Conservation (phyloP, 768 basidiomycete species). For the Termitomyces bulborhizus region DNA sequence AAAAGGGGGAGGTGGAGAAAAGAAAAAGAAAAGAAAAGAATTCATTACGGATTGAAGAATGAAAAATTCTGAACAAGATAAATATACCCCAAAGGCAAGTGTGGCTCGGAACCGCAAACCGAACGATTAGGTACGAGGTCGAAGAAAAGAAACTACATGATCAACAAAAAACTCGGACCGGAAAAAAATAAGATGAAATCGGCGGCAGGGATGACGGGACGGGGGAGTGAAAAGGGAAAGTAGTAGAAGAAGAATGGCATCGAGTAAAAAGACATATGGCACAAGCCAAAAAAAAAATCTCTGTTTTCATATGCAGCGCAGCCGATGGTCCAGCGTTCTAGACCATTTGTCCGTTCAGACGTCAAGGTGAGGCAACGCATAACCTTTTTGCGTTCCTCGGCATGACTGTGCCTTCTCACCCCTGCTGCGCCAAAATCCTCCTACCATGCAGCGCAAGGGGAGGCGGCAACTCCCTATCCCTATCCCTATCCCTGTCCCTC, state of each 20-base stretch:
- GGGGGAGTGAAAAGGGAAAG: not conserved
- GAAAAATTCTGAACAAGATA: conserved; percentile 7
- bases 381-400: too few relatives aligned
- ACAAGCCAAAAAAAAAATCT: too few relatives aligned
- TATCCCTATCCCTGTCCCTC: conserved; percentile 30
- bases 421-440: conserved; percentile 32
- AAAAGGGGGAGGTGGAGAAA: too few relatives aligned
- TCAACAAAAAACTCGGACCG: too few relatives aligned
- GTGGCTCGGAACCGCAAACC: not conserved
- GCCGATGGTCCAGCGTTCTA: too few relatives aligned
- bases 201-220: not conserved
- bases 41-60: too few relatives aligned
- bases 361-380: too few relatives aligned
- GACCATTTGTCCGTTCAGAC: too few relatives aligned
- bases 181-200: not conserved
- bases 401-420: conserved; percentile 4
- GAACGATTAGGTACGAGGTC: not conserved
- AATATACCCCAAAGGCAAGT: conserved; percentile 13
- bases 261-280: too few relatives aligned
- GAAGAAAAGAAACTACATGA: not conserved
- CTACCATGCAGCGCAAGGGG: conserved; percentile 34
- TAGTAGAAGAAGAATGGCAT: too few relatives aligned
- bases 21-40: too few relatives aligned
- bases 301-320: too few relatives aligned
- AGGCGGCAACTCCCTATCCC: conserved; percentile 39